A percentile compares a stretch with the other conserved stretches of the same genome.
Conservation (phyloP, 2,329 filamentous ascomycete genomes). For the Apiospora kogelbergensis region DNA sequence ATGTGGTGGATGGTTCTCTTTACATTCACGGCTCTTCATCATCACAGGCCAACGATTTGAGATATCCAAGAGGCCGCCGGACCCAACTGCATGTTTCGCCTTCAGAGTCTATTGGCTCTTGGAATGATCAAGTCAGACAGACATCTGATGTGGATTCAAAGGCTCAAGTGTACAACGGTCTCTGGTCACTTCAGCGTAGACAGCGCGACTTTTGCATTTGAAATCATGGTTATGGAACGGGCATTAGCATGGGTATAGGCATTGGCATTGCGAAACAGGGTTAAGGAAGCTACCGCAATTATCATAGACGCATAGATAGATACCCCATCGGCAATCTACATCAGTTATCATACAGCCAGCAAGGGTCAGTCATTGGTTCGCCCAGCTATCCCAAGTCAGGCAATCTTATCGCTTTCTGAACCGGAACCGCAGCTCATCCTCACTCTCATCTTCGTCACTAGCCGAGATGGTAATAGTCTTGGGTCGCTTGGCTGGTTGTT, state of each 20-base stretch:
- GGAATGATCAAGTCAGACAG: not conserved
- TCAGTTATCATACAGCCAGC: not conserved
- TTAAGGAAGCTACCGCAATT: slow-evolving; percentile 19
- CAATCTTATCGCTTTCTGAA: slow-evolving; percentile 48
- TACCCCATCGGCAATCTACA: slow-evolving; percentile 5
- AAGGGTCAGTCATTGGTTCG: not conserved
- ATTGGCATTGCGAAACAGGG: slow-evolving; percentile 24
- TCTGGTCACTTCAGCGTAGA: not conserved
- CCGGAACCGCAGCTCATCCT: slow-evolving; percentile 57
- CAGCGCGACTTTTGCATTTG: not conserved
- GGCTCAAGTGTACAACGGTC: not conserved
- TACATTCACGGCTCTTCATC: not conserved
- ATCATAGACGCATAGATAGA: slow-evolving; percentile 10
- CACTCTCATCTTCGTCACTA: slow-evolving; percentile 46
- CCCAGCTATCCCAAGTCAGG: slow-evolving; percentile 17
- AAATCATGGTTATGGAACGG: not conserved
- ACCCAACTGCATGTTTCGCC: not conserved
- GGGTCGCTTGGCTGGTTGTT: slow-evolving; percentile 37
- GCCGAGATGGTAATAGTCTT: slow-evolving; percentile 23
- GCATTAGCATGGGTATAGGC: not conserved
- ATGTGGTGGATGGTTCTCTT: not conserved
- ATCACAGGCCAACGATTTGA: not conserved
- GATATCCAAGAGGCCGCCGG: not conserved
- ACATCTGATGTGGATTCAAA: not conserved
- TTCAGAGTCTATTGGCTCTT: not conserved